Conservation (phyloP, 2,329 filamentous ascomycete species). For the Aspergillus sp. region DNA sequence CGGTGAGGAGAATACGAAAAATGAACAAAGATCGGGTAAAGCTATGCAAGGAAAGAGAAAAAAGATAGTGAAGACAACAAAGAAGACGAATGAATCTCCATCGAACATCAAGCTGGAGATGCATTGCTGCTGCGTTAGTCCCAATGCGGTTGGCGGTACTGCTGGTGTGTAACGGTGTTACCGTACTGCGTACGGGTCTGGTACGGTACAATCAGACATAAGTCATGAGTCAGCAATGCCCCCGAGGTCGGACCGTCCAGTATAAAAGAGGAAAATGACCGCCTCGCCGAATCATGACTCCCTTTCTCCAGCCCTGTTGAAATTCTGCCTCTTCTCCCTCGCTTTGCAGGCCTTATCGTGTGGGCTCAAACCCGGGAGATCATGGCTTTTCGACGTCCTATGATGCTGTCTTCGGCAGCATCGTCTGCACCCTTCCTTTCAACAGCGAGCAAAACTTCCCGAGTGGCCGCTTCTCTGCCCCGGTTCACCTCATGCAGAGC, state of each 20-base stretch:
- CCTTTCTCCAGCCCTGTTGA: neutral
- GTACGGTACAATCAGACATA: neutral
- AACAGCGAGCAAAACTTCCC: conserved; percentile 21
- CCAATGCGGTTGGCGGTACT: too few relatives aligned
- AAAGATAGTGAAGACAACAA: too few relatives aligned
- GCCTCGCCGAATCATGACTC: neutral
- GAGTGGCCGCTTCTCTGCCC: conserved; percentile 20
- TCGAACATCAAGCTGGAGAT: too few relatives aligned
- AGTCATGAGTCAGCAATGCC: conserved; percentile 25
- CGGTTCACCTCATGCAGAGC: conserved; percentile 27
- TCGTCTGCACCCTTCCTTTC: conserved; percentile 24
- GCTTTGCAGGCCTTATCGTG: conserved; percentile 6
- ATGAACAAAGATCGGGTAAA: too few relatives aligned
- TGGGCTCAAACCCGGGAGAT: conserved; percentile 11
- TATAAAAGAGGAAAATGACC: neutral
- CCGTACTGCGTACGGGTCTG: neutral
- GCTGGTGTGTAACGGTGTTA: too few relatives aligned
- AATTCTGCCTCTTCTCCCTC: conserved; percentile 1
- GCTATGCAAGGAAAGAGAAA: too few relatives aligned
- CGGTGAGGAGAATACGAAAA: neutral
- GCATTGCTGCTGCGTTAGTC: too few relatives aligned
- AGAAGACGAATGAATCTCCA: too few relatives aligned
- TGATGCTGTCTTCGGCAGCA: conserved; percentile 28
- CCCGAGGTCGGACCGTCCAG: conserved; percentile 31
- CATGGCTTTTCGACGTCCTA: conserved; percentile 37